Evolutionary conservation across 176 grass and related monocot genomes (phyloP), one percentile per base, ranked within the genome.

Genomic region (Rhipidocladum racemiflorum): DNA sequence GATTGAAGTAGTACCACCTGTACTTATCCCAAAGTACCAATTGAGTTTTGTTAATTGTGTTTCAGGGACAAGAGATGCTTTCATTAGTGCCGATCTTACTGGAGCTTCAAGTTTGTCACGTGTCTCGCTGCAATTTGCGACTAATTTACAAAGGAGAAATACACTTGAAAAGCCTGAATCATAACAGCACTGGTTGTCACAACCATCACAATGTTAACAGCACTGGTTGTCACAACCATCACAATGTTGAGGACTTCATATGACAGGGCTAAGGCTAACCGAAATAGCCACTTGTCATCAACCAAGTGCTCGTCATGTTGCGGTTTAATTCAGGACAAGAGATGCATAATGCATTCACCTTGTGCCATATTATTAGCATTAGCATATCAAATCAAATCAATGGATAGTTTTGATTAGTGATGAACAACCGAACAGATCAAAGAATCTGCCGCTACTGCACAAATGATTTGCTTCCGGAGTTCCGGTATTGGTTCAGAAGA

Each of bases 1-100:
- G 53, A 75, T 57, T 21, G 59, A 86, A 32, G 65, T 78, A 73
- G 67, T 21, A 43, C 75, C 76, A 84, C 51, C 43, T 73, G 81
- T 48, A 60, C 21, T 83, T 59, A 9, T 53, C 44, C 28, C 35
- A 27, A 16, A 16, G 51, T 48, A 60, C 27, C 59, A 15, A 67
- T 59, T 59, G 70, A 5, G 76, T 49, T 87, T 48, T 48, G 45
- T 15, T 38, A 60, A 81, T 79, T 50, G 25, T 23, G 68, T 68
- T 74, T 84, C 57, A 74, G 32, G 38, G 40, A n/a, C 48, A 40
- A 21, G 11, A 70, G 40, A 32, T 61, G 51, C 69, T 87, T 29
- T 50, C 1, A 15, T 46, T 21, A n/a, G 36, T 45, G 36, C 46
- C 80, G 34, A 72, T 72, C 55, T 72, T 65, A 39, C 21, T 78